Conservation (phyloP, 768 basidiomycete genomes). For the Boletus vermiculosoides region DNA sequence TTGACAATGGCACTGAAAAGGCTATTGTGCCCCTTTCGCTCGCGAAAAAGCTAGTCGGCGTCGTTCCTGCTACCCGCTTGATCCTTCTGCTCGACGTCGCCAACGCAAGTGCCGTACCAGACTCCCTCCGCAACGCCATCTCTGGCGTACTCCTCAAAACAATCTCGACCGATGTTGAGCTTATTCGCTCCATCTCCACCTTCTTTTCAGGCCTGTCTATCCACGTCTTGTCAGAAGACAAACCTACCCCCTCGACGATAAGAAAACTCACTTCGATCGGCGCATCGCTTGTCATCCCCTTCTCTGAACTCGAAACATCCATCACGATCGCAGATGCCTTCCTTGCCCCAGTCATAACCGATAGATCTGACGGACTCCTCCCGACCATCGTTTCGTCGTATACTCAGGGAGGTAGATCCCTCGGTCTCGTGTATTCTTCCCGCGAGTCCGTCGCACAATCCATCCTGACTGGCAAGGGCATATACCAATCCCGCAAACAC, state of each 20-base stretch:
- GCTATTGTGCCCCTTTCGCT: slow-evolving; percentile 70
- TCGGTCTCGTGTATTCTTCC: slow-evolving; percentile 97
- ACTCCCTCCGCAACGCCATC: slow-evolving; percentile 68
- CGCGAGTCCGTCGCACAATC: slow-evolving; percentile 79
- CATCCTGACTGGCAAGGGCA: slow-evolving; percentile 84
- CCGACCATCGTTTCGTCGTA: slow-evolving; percentile 85
- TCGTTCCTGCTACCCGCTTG: slow-evolving; percentile 69
- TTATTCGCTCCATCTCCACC: slow-evolving; percentile 71
- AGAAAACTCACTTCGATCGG: slow-evolving; percentile 56
- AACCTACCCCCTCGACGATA: slow-evolving; percentile 60
- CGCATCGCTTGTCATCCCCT: slow-evolving; percentile 69
- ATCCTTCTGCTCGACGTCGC: slow-evolving; percentile 73
- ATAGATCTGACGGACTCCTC: slow-evolving; percentile 89
- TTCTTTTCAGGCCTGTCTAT: slow-evolving; percentile 68
- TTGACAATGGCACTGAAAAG: slow-evolving; percentile 81
- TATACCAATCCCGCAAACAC: slow-evolving; percentile 95
- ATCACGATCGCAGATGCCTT: slow-evolving; percentile 84
- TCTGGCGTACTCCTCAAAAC: slow-evolving; percentile 82
- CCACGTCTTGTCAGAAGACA: slow-evolving; percentile 53
- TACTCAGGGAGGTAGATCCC: slow-evolving; percentile 62
- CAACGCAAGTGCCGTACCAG: slow-evolving; percentile 71
- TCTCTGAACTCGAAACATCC: slow-evolving; percentile 57
- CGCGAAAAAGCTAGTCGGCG: slow-evolving; percentile 64
- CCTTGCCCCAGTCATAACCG: slow-evolving; percentile 76
- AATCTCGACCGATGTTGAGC: slow-evolving; percentile 65